phyloP scores from a whole-genome alignment of 2,329 filamentous ascomycete genomes.

The Thermothelomyces thermophilus region DNA sequence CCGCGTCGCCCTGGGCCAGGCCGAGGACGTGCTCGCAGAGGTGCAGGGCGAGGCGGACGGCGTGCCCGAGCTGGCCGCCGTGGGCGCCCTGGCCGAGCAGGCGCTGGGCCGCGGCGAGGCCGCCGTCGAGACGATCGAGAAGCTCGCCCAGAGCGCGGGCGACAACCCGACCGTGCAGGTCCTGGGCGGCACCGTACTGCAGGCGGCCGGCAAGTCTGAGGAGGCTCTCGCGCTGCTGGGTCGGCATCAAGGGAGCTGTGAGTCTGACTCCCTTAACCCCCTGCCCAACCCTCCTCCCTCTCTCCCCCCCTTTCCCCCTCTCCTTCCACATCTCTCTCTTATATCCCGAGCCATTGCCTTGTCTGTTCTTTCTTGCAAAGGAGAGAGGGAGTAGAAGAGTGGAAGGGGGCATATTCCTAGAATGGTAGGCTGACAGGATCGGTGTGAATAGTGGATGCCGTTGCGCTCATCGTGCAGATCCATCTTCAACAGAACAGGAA shows the following conservation, averaged over 20 bases:
- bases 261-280: no score
- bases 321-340: no score
- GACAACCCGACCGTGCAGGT: constrained; percentile 80
- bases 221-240: constrained; percentile 73
- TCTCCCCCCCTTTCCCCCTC: no score
- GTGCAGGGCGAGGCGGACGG: constrained; percentile 58
- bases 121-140: constrained; percentile 58
- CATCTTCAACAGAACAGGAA: constrained; percentile 86
- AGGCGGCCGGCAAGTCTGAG: constrained; percentile 73
- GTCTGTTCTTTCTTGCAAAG: no score
- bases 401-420: background rate
- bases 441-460: constrained; percentile 55
- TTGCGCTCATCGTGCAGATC: constrained; percentile 86
- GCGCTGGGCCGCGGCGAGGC: constrained; percentile 52
- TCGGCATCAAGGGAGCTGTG: constrained; percentile 81
- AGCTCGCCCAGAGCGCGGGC: constrained; percentile 56
- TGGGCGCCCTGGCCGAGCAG: constrained; percentile 68
- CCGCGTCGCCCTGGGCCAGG: constrained; percentile 74
- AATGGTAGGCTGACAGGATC: constrained; percentile 10
- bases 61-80: constrained; percentile 70
- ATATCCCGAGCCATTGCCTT: no score
- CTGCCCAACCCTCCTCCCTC: background rate
- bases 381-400: no score
- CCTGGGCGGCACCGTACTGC: constrained; percentile 72
- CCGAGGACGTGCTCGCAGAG: constrained; percentile 63